Conservation (phyloP, 306 rosid genomes). For the Casuarina equisetifolia region DNA sequence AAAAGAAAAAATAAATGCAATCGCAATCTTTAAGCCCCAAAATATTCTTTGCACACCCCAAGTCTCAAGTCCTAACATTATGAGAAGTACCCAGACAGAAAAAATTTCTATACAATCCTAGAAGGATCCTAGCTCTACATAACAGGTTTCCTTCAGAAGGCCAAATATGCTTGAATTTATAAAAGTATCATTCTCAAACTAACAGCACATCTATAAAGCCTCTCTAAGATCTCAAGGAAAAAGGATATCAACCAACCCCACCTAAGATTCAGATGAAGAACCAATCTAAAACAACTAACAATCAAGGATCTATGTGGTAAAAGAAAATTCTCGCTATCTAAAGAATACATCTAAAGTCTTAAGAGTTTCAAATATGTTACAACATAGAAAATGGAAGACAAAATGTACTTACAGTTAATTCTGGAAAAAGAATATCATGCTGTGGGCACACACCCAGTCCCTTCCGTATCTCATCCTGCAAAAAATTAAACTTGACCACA, state of each 20-base stretch:
- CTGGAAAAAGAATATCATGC: constrained; percentile 87
- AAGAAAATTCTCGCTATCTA: background rate
- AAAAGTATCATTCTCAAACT: background rate
- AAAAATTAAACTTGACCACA: constrained; percentile 22
- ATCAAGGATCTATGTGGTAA: background rate
- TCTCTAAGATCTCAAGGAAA: background rate
- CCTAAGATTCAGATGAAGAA: background rate
- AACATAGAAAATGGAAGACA: constrained; percentile 14
- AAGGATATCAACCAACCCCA: background rate
- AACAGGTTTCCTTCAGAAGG: background rate
- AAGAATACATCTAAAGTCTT: constrained; percentile 1
- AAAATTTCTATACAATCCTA: background rate
- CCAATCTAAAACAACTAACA: background rate
- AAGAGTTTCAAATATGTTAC: constrained; percentile 3
- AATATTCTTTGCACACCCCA: background rate
- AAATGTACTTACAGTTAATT: constrained; percentile 60
- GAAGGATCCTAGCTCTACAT: background rate
- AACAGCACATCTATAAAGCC: background rate
- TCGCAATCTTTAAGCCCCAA: background rate
- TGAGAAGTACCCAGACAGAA: background rate
- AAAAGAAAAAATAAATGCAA: background rate
- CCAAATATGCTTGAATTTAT: background rate
- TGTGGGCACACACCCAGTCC: constrained; percentile 97
- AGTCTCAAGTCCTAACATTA: background rate
- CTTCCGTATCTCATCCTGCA: constrained; percentile 95